These are phyloP conservation scores for Ramicandelaber brevisporus DNA, from an alignment of 192 early-diverging fungal species.

Conservation along the genomic window DNA sequence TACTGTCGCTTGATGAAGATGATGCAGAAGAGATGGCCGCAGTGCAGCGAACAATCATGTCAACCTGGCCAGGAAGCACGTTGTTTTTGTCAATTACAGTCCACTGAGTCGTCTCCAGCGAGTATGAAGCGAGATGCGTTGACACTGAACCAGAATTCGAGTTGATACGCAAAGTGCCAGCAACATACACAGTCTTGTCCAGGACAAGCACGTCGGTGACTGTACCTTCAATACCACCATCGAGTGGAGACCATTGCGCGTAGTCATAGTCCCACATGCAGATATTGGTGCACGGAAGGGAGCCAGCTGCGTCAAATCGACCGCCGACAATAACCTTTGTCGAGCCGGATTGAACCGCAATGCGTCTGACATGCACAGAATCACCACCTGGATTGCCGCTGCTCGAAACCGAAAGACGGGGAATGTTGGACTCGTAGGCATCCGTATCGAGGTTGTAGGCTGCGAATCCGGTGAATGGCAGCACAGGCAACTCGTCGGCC, in stretches of 20 bases:
- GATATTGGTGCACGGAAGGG: constrained; percentile 12
- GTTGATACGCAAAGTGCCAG: constrained; percentile 24
- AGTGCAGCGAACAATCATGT: too few relatives aligned
- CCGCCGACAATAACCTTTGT: constrained; percentile 20
- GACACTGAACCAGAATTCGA: too few relatives aligned
- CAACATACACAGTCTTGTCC: constrained; percentile 16
- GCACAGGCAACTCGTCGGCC: too few relatives aligned
- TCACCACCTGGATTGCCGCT: constrained; percentile 3
- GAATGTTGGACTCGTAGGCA: background rate
- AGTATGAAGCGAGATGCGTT: too few relatives aligned
- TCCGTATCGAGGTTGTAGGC: constrained; percentile 19
- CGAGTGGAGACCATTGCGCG: constrained; percentile 17
- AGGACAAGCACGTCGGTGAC: constrained; percentile 14
- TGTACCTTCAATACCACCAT: constrained; percentile 7
- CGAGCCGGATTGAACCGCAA: constrained; percentile 13
- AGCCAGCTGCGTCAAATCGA: constrained; percentile 12
- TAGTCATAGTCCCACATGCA: constrained; percentile 18
- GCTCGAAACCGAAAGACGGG: constrained; percentile 4
- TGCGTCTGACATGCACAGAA: constrained; percentile 12
- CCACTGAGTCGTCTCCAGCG: too few relatives aligned
- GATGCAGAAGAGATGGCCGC: too few relatives aligned
- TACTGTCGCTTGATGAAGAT: too few relatives aligned
- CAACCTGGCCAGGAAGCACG: too few relatives aligned
- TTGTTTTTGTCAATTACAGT: too few relatives aligned
- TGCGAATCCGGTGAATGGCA: constrained; percentile 18